Percentiles rank a stretch among this genome's conserved stretches.
phyloP scores from a whole-genome alignment of 2,329 filamentous ascomycete genomes.

The Aspergillus novoparasiticus region DNA sequence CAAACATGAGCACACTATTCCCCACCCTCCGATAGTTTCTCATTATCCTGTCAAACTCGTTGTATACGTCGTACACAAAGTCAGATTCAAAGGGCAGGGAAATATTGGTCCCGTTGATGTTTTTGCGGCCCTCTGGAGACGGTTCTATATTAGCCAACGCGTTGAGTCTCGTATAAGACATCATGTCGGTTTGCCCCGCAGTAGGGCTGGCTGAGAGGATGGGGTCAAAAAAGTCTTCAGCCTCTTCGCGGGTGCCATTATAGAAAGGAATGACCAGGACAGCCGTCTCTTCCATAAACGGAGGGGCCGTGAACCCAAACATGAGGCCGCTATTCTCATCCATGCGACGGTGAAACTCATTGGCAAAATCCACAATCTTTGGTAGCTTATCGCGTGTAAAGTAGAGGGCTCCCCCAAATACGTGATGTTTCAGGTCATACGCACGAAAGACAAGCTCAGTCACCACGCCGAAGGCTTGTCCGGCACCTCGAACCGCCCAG shows the following conservation, averaged over 20 bases:
- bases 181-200: slow-evolving; percentile 1
- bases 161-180: slow-evolving; percentile 11
- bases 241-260: slow-evolving; percentile 1
- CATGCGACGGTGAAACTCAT: slow-evolving; percentile 11
- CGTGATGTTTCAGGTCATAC: not conserved
- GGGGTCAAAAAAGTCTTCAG: slow-evolving; percentile 7
- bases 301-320: slow-evolving; percentile 12
- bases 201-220: not conserved
- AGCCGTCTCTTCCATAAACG: not conserved
- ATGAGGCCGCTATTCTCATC: slow-evolving; percentile 13
- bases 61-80: slow-evolving; percentile 3
- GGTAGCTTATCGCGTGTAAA: slow-evolving; percentile 6
- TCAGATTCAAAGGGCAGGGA: slow-evolving; percentile 1
- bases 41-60: slow-evolving; percentile 7
- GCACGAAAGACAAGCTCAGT: slow-evolving; percentile 40
- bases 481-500: slow-evolving; percentile 49
- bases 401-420: slow-evolving; percentile 10
- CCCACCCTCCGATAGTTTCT: slow-evolving; percentile 1
- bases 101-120: slow-evolving; percentile 7
- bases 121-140: slow-evolving; percentile 11
- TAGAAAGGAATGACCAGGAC: slow-evolving; percentile 9
- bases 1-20: slow-evolving; percentile 13
- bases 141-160: slow-evolving; percentile 11
- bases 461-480: slow-evolving; percentile 47
- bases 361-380: slow-evolving; percentile 12